Evolutionary conservation across 352 stramenopile species (phyloP).

Genomic region (Globisporangium iwayamae): DNA sequence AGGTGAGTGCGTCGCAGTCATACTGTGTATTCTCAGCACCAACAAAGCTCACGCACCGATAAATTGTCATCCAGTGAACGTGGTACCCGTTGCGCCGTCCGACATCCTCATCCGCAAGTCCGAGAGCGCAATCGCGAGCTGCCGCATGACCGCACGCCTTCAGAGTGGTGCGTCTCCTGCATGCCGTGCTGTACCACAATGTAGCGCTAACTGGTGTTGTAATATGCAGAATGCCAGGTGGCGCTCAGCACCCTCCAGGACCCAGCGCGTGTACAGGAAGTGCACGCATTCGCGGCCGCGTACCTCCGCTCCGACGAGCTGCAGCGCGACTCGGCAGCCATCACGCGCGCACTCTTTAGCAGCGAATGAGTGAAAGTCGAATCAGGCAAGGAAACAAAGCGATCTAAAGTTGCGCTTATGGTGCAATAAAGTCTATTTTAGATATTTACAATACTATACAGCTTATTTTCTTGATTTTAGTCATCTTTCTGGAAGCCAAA

Average conservation of each 20-base stretch:
- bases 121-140: background rate
- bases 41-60: background rate
- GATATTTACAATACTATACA: background rate
- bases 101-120: slow-evolving; percentile 6
- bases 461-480: background rate
- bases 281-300: background rate
- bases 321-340: slow-evolving; percentile 4
- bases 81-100: slow-evolving; percentile 4
- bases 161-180: background rate
- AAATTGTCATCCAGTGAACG: slow-evolving; percentile 7
- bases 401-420: slow-evolving; percentile 2
- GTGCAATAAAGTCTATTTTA: background rate
- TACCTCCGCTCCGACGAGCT: slow-evolving; percentile 13
- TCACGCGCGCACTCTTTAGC: slow-evolving; percentile 8
- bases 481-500: background rate
- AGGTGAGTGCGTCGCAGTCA: background rate
- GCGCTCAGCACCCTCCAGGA: slow-evolving; percentile 2
- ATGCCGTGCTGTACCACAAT: background rate
- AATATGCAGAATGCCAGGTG: background rate
- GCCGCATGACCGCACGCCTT: slow-evolving; percentile 4
- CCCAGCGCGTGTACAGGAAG: background rate
- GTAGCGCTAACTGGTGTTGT: background rate
- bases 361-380: background rate
- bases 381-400: background rate
- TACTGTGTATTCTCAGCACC: background rate